phyloP scores from a whole-genome alignment of 306 rosid species.

The Lablab purpureus region DNA sequence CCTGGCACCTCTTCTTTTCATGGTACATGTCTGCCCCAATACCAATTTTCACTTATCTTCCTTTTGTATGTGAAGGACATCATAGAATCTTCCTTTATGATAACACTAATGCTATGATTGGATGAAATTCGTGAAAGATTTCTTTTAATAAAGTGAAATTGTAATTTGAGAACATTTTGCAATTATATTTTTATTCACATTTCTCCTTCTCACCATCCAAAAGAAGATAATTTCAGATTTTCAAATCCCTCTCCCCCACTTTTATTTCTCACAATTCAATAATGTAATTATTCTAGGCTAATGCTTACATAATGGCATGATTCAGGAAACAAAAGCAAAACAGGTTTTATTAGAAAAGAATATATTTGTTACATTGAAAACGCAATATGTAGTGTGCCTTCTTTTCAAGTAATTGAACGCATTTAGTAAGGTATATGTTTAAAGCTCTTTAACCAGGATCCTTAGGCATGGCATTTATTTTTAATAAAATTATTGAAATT shows the following conservation, averaged over 20 bases:
- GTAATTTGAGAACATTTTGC: conserved; percentile 1
- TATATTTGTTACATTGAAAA: neutral
- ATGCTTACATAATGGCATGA: neutral
- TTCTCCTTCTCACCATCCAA: neutral
- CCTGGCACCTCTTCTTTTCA: conserved; percentile 76
- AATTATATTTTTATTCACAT: neutral
- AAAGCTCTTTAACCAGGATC: neutral
- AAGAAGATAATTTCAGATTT: neutral
- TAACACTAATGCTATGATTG: conserved; percentile 32
- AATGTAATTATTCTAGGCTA: neutral
- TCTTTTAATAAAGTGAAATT: neutral
- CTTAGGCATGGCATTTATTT: neutral
- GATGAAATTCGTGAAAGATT: neutral
- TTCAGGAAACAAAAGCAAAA: neutral
- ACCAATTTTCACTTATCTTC: neutral
- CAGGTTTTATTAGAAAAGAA: neutral
- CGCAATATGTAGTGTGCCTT: neutral
- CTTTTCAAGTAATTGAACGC: neutral
- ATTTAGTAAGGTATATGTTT: conserved; percentile 11
- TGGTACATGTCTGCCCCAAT: conserved; percentile 54
- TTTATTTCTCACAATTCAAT: neutral
- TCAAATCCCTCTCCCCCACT: neutral
- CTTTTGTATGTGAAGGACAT: conserved; percentile 15
- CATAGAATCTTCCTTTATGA: neutral
- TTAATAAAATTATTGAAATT: neutral